phyloP scores from a whole-genome alignment of 2,329 filamentous ascomycete genomes.

The Pseudogymnoascus sp. region DNA sequence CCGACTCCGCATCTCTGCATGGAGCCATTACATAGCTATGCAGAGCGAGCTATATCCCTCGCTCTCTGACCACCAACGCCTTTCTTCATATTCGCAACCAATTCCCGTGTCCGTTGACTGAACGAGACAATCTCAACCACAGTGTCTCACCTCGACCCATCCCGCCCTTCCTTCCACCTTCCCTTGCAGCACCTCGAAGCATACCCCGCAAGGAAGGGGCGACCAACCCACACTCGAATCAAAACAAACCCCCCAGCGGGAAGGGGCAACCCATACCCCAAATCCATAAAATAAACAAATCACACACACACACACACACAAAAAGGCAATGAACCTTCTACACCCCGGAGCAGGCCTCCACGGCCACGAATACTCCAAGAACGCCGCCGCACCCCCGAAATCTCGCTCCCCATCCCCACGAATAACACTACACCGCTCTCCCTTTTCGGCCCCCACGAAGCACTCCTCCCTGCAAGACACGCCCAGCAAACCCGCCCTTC shows the following conservation, averaged over 20 bases:
- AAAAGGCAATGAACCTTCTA: slow-evolving; percentile 29
- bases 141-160: not conserved
- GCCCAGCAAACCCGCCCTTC: not conserved
- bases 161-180: not conserved
- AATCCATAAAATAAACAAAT: not conserved
- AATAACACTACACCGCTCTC: not conserved
- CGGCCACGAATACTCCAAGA: slow-evolving; percentile 48
- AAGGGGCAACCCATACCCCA: not conserved
- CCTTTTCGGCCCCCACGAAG: slow-evolving; percentile 20
- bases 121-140: not conserved
- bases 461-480: slow-evolving; percentile 4
- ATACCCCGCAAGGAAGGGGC: not conserved
- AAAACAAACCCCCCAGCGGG: not conserved
- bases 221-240: not conserved
- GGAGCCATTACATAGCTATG: not conserved
- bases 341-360: slow-evolving; percentile 51
- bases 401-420: slow-evolving; percentile 17
- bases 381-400: slow-evolving; percentile 25
- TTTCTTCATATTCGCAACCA: not conserved
- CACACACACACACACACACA: not conserved
- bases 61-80: not conserved
- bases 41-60: not conserved
- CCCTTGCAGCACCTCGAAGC: not conserved
- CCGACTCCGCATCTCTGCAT: not conserved
- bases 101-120: not conserved